A percentile compares a stretch with the other conserved stretches of the same genome.
These are phyloP conservation scores for Starmerella stigmatis DNA, from an alignment of 805 yeast genomes.

Conservation along the genomic window DNA sequence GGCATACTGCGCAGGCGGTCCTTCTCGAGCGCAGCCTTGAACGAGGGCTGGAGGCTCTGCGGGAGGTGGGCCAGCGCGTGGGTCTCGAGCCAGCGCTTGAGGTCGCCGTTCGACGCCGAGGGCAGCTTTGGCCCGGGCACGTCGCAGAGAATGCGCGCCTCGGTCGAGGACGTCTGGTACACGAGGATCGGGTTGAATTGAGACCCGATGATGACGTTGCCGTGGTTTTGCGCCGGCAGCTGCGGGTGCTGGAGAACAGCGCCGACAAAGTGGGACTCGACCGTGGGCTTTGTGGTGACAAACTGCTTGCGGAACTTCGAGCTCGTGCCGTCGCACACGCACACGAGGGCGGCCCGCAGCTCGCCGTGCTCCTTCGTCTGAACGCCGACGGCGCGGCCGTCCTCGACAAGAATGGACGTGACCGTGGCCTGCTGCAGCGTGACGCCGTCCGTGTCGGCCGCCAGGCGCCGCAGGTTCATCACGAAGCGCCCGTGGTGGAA, in stretches of 20 bases:
- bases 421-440: constrained; percentile 77
- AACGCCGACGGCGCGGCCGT: constrained; percentile 65
- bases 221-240: constrained; percentile 66
- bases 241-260: constrained; percentile 61
- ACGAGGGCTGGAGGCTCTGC: constrained; percentile 50
- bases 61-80: constrained; percentile 66
- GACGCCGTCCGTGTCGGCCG: constrained; percentile 58
- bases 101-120: constrained; percentile 44
- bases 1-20: constrained; percentile 78
- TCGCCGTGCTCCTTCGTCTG: constrained; percentile 32
- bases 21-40: constrained; percentile 49
- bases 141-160: constrained; percentile 84
- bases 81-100: constrained; percentile 47
- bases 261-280: constrained; percentile 82
- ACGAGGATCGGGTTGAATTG: constrained; percentile 77
- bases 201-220: constrained; percentile 77
- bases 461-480: constrained; percentile 61
- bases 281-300: constrained; percentile 49
- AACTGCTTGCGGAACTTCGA: constrained; percentile 80
- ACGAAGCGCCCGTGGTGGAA: constrained; percentile 91
- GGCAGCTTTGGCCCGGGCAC: constrained; percentile 66
- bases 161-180: constrained; percentile 73
- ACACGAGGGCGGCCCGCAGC: constrained; percentile 53
- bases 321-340: constrained; percentile 87
- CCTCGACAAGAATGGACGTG: constrained; percentile 43